Base-by-base conservation (phyloP, 805 yeast species). In the Kodamaea neixiangensis region DNA sequence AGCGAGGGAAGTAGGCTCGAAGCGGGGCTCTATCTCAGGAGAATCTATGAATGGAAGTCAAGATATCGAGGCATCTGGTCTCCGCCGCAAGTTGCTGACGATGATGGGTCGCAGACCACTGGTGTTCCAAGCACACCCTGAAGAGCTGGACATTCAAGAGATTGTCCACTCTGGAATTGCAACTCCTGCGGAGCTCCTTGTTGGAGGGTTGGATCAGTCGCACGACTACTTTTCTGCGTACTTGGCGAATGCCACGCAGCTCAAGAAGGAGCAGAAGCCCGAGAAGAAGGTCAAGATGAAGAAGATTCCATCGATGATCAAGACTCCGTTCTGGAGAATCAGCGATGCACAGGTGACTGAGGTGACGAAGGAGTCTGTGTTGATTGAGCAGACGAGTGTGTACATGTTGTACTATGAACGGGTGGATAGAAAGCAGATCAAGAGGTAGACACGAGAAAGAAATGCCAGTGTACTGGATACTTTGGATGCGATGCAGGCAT, bases 381-480 rank as follows among this genome's bases (percentile, higher is more conserved):
- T 89, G 39, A 73, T 70, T 49, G 96, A 90, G 60, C 81, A 81
- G 25, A 74, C 81, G 22, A 89, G 87, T n/a, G 97, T 83, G 1
- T 93, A 93, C 67, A 80, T 93, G 87, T 69, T 93, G 48, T 86
- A 88, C 61, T 94, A 88, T 62, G 96, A 92, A 63, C 69, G 80
- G 52, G 68, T 75, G 17, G 79, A 54, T 33, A 46, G 55, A n/a
- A 52, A 48, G 34, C 55, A 52, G 34, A 50, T 54, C 40, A 54
- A 50, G 51, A 33, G 37, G 13, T 46, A 25, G n/a, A n/a, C n/a
- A n/a, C n/a, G n/a, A n/a, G n/a, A n/a, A n/a, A n/a, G n/a, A n/a
- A n/a, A n/a, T n/a, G n/a, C n/a, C n/a, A n/a, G n/a, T n/a, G n/a
- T n/a, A n/a, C n/a, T n/a, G n/a, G n/a, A n/a, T n/a, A n/a, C n/a